A percentile compares a stretch with the other conserved stretches of the same genome.
phyloP scores from a whole-genome alignment of 176 grass and related monocot species.

The Neostapfia colusana region DNA sequence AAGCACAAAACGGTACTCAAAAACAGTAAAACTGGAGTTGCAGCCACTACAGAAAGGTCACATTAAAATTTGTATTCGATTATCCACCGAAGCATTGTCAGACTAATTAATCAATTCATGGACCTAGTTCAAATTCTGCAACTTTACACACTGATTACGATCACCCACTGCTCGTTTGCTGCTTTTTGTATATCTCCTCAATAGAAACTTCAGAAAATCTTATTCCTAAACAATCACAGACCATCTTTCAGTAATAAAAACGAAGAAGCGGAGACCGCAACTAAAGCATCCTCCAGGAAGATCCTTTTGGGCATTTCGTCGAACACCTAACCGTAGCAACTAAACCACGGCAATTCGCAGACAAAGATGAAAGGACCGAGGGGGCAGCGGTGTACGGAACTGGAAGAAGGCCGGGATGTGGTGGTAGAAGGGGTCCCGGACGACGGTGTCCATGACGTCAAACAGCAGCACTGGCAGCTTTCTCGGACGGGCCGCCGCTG shows the following conservation, averaged over 20 bases:
- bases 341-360: not conserved
- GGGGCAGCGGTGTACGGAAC: slow-evolving; percentile 38
- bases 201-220: not conserved
- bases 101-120: not conserved
- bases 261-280: not conserved
- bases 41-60: not conserved
- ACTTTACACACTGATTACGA: not conserved
- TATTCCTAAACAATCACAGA: not conserved
- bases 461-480: slow-evolving; percentile 82
- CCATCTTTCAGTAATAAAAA: not conserved
- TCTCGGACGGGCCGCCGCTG: slow-evolving; percentile 4
- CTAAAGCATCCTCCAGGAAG: not conserved
- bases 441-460: slow-evolving; percentile 94
- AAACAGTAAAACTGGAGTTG: not conserved
- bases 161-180: not conserved
- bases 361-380: not conserved
- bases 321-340: slow-evolving; percentile 3
- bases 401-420: slow-evolving; percentile 84
- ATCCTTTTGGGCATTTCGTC: slow-evolving; percentile 25
- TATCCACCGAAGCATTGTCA: not conserved
- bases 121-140: not conserved
- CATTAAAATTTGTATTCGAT: not conserved
- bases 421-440: slow-evolving; percentile 90
- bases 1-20: not conserved
- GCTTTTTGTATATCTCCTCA: not conserved